Conservation (phyloP, 2,329 filamentous ascomycete genomes). For the Camillea tinctor region DNA sequence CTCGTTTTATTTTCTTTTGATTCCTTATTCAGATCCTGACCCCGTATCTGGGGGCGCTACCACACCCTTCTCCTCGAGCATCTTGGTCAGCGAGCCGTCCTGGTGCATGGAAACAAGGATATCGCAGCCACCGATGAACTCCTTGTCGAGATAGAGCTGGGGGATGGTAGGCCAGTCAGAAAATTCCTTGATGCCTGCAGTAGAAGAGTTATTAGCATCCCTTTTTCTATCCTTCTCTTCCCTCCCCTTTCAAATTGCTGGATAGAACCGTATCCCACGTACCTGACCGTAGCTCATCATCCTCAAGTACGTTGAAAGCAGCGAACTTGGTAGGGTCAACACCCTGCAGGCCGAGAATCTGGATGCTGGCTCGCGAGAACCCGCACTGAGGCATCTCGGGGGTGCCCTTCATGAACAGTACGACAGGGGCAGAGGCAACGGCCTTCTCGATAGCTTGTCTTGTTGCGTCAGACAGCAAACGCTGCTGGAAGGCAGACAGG, state of each 20-base stretch:
- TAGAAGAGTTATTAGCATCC: constrained; percentile 3
- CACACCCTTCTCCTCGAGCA: constrained; percentile 91
- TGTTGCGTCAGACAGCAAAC: constrained; percentile 78
- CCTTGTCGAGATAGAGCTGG: constrained; percentile 91
- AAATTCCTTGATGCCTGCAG: constrained; percentile 92
- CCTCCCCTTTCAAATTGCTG: not conserved
- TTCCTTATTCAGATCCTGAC: constrained; percentile 19
- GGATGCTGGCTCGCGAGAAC: constrained; percentile 91
- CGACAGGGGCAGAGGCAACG: constrained; percentile 82
- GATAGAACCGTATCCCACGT: constrained; percentile 27
- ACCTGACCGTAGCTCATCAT: constrained; percentile 82
- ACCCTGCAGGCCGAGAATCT: constrained; percentile 91
- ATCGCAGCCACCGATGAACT: constrained; percentile 97
- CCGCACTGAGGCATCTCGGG: constrained; percentile 95
- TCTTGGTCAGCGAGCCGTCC: constrained; percentile 86
- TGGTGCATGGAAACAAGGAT: constrained; percentile 97
- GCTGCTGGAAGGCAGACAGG: constrained; percentile 44
- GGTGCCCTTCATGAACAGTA: constrained; percentile 99
- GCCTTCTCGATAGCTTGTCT: constrained; percentile 86
- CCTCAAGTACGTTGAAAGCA: constrained; percentile 97
- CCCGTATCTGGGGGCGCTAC: constrained; percentile 59
- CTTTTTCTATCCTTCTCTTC: not conserved
- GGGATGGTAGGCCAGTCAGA: constrained; percentile 99
- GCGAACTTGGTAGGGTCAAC: constrained; percentile 95
- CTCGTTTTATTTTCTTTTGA: constrained; percentile 12